Evolutionary conservation across 495 filamentous ascomycete genomes (phyloP), one percentile per base, ranked within the genome.

Genomic region (Friedmanniomyces endolithicus): DNA sequence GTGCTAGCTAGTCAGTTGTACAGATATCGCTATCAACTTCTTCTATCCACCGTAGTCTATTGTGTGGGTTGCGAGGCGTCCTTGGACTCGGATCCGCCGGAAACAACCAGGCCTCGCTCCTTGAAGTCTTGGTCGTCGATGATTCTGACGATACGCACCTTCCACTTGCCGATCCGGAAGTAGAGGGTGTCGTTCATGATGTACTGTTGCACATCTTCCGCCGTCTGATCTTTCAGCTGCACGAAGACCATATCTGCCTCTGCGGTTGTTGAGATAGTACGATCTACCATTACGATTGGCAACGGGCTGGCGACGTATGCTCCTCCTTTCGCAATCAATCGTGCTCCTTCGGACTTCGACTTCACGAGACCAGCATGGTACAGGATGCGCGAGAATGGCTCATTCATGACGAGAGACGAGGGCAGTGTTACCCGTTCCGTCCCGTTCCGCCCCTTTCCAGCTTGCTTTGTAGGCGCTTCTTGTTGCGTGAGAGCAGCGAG

Each of bases 121-220:
- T 64, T 54, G 43, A 67, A 95, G 1, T 52, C 40, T 6, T 37
- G 75, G 63, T 94, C 86, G 56, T 74, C 74, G 16, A 94, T 72
- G 56, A 94, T 75, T 58, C 82, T 71, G 46, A 94, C 74, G 44
- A 89, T 69, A 48, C 82, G 80, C 33, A 92, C 69, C 64, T 88
- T 89, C 75, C 85, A 84, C 68, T 94, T 94, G 31, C 87, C 88
- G 29, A 78, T 68, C 60, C 87, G 78, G 20, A 94, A 67, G 55
- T 94, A 76, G 41, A 94, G 64, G 6, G 83, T 12, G 33, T 69
- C 81, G 37, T 82, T 78, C 17, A 86, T 73, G 20, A 92, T 79
- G 79, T 86, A 37, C 70, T 65, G 51, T 76, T 78, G 47, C 83
- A 20, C 54, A 9, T 52, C 24, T 43, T 40, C n/a, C 12, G 49